phyloP scores from a whole-genome alignment of 345 rosid genomes.

The Lepidium didymum region DNA sequence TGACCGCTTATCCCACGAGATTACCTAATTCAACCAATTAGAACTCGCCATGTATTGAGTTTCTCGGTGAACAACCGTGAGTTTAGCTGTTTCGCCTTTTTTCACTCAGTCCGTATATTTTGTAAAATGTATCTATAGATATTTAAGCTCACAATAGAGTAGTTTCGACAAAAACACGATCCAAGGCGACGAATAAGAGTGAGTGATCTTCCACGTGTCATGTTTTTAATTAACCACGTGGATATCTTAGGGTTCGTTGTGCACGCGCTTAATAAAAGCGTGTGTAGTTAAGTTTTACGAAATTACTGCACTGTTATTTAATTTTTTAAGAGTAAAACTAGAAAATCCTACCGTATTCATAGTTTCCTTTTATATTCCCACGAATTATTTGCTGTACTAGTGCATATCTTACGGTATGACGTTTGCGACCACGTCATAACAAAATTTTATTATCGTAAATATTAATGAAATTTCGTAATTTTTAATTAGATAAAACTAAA shows the following conservation, averaged over 20 bases:
- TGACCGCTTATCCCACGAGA: constrained; percentile 5
- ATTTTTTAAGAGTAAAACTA: neutral
- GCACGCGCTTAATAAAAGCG: constrained; percentile 31
- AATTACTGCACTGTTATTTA: constrained; percentile 18
- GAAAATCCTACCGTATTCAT: neutral
- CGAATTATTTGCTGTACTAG: neutral
- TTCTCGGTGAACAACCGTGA: neutral
- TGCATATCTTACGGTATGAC: neutral
- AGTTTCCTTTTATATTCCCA: constrained; percentile 7
- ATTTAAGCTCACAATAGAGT: neutral
- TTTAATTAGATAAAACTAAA: neutral
- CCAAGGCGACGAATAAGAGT: constrained; percentile 33
- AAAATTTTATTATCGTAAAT: no score
- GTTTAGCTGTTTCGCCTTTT: neutral
- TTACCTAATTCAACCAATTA: constrained; percentile 12
- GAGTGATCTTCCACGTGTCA: neutral
- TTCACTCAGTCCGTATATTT: neutral
- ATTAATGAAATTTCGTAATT: no score
- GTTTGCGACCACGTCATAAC: neutral
- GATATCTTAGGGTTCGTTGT: neutral
- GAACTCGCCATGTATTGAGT: constrained; percentile 11
- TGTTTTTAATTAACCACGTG: neutral
- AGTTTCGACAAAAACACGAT: constrained; percentile 34
- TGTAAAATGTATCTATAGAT: neutral
- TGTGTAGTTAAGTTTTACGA: neutral